Evolutionary conservation across 345 rosid genomes (phyloP).

Genomic region (Acer campestre): DNA sequence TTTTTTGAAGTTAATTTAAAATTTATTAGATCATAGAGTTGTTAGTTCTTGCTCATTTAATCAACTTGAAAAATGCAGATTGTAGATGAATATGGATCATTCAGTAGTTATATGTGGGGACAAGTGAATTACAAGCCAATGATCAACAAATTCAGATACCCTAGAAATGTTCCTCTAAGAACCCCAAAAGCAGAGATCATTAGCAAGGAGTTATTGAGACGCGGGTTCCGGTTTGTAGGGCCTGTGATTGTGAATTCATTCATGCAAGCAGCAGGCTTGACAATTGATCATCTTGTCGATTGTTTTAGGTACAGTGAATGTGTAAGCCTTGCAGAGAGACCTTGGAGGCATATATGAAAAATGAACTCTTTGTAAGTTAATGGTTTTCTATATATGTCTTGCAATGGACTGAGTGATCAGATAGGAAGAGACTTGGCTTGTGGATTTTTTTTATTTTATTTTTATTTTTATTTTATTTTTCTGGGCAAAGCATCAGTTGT

Average conservation of each 20-base stretch:
- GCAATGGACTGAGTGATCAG: background rate
- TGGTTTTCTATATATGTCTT: background rate
- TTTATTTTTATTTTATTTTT: background rate
- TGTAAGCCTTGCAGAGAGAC: conserved; percentile 79
- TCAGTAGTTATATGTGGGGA: conserved; percentile 88
- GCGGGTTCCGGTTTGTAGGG: conserved; percentile 88
- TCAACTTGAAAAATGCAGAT: conserved; percentile 38
- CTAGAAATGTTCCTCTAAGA: conserved; percentile 83
- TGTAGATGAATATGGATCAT: conserved; percentile 75
- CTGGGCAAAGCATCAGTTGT: background rate
- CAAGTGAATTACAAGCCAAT: conserved; percentile 76
- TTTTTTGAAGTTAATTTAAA: background rate
- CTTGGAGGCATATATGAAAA: conserved; percentile 63
- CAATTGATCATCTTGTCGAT: conserved; percentile 86
- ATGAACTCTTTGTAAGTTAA: background rate
- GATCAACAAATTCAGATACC: conserved; percentile 64
- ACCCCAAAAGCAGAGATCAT: conserved; percentile 85
- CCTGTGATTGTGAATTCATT: conserved; percentile 93
- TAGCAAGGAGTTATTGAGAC: conserved; percentile 76
- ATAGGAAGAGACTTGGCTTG: conserved; percentile 7
- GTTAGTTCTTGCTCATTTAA: background rate
- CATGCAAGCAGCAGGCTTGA: conserved; percentile 93
- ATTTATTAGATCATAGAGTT: background rate
- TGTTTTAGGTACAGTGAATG: conserved; percentile 82
- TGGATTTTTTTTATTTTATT: no score